Evolutionary conservation across 371 early-diverging fungal species (phyloP).

Genomic region (Ordospora pajunii): DNA sequence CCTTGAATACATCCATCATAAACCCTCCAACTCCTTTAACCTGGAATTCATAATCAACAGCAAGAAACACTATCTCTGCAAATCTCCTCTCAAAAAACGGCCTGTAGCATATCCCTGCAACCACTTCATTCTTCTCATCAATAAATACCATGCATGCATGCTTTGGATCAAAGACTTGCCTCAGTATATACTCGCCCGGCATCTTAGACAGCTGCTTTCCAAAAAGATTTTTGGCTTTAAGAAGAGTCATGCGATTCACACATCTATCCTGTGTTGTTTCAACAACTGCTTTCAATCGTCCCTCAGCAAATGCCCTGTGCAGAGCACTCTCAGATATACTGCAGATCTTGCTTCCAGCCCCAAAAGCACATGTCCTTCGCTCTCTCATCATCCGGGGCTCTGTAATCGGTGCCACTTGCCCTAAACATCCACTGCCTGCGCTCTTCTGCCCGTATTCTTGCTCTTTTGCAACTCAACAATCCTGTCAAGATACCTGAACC

Average conservation of each 20-base stretch:
- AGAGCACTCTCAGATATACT: neutral
- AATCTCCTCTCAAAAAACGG: conserved; percentile 77
- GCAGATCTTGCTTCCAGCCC: neutral
- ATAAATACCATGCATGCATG: conserved; percentile 42
- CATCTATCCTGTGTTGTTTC: conserved; percentile 14
- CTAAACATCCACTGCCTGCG: neutral
- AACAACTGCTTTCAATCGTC: conserved; percentile 6
- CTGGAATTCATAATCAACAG: conserved; percentile 80
- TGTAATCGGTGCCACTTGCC: neutral
- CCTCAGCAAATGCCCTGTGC: conserved; percentile 12
- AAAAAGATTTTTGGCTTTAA: conserved; percentile 83
- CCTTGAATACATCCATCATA: conserved; percentile 59
- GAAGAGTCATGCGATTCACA: conserved; percentile 61
- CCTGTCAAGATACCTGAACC: neutral
- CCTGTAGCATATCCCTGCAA: conserved; percentile 90
- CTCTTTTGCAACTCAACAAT: neutral
- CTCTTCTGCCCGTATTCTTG: neutral
- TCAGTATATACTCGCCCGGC: conserved; percentile 94
- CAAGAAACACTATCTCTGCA: conserved; percentile 97
- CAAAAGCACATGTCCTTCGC: neutral
- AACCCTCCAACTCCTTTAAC: conserved; percentile 68
- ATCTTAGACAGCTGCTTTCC: conserved; percentile 96
- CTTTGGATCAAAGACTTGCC: conserved; percentile 82
- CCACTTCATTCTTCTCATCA: conserved; percentile 62
- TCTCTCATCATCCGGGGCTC: neutral